phyloP scores from a whole-genome alignment of 1,284 basidiomycete species.

The Hypsizygus ulmarius region DNA sequence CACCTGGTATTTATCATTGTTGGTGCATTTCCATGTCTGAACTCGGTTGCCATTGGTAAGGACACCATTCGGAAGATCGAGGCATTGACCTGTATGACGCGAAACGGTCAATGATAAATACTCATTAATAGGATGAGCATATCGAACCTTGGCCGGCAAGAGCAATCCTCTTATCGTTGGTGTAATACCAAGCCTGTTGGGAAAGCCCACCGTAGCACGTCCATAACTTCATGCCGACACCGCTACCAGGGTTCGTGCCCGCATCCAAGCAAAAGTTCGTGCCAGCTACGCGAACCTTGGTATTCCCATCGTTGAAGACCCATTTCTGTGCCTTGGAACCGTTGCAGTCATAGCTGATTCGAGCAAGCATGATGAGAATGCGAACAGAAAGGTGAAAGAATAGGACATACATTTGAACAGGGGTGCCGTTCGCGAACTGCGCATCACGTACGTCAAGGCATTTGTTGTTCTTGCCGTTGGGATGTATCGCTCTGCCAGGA shows the following conservation, averaged over 20 bases:
- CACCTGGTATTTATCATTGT: slow-evolving; percentile 11
- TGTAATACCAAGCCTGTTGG: slow-evolving; percentile 30
- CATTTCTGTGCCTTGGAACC: slow-evolving; percentile 27
- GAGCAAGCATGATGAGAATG: background rate
- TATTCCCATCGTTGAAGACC: slow-evolving; percentile 24
- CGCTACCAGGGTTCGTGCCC: slow-evolving; percentile 26
- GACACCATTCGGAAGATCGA: slow-evolving; percentile 13
- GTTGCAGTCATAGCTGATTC: slow-evolving; percentile 29
- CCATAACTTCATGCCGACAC: slow-evolving; percentile 31
- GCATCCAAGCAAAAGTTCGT: slow-evolving; percentile 33
- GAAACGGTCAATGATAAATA: no score
- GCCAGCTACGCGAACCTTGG: slow-evolving; percentile 23
- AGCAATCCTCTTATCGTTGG: slow-evolving; percentile 25
- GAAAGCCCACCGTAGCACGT: slow-evolving; percentile 27
- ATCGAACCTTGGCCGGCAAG: background rate
- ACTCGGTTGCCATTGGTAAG: slow-evolving; percentile 9
- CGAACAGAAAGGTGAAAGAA: background rate
- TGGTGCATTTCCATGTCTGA: slow-evolving; percentile 14
- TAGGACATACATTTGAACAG: slow-evolving; percentile 31
- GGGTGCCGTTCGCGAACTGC: slow-evolving; percentile 29
- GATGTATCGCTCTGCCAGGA: slow-evolving; percentile 19
- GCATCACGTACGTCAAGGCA: slow-evolving; percentile 36
- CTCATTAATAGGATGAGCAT: background rate
- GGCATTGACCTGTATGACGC: slow-evolving; percentile 5
- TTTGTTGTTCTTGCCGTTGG: slow-evolving; percentile 24